Percentiles rank a stretch among this genome's conserved stretches.
phyloP scores from a whole-genome alignment of 768 basidiomycete species.

The Xerocomellus intermedius region DNA sequence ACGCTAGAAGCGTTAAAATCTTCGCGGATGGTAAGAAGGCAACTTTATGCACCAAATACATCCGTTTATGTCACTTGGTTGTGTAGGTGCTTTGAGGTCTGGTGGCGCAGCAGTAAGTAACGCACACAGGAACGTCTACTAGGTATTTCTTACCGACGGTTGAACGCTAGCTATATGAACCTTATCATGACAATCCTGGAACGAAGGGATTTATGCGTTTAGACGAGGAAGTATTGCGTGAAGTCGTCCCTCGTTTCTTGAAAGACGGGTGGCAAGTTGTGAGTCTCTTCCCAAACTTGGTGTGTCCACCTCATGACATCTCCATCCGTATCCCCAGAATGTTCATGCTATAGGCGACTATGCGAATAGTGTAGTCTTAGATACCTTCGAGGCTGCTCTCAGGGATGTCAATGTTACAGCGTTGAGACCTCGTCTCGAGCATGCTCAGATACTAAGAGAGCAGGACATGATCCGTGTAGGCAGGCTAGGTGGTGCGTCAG shows the following conservation, averaged over 20 bases:
- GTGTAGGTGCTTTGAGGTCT: conserved; percentile 79
- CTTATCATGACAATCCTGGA: conserved; percentile 75
- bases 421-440: conserved; percentile 79
- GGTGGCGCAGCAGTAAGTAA: conserved; percentile 78
- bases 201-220: conserved; percentile 79
- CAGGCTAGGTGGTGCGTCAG: conserved; percentile 65
- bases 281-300: conserved; percentile 32
- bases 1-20: conserved; percentile 74
- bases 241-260: conserved; percentile 62
- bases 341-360: conserved; percentile 87
- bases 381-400: conserved; percentile 75
- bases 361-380: conserved; percentile 79
- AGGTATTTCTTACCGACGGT: background rate
- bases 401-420: conserved; percentile 59
- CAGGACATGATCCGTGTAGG: conserved; percentile 76
- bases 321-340: conserved; percentile 49
- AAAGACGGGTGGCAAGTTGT: conserved; percentile 91
- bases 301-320: background rate
- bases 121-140: background rate
- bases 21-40: conserved; percentile 57
- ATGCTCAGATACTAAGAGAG: conserved; percentile 84
- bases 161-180: conserved; percentile 62
- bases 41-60: background rate
- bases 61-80: background rate
- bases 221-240: conserved; percentile 55